These are phyloP conservation scores for Eucalyptus curtisii DNA, from an alignment of 345 rosid genomes.

Conservation along the genomic window DNA sequence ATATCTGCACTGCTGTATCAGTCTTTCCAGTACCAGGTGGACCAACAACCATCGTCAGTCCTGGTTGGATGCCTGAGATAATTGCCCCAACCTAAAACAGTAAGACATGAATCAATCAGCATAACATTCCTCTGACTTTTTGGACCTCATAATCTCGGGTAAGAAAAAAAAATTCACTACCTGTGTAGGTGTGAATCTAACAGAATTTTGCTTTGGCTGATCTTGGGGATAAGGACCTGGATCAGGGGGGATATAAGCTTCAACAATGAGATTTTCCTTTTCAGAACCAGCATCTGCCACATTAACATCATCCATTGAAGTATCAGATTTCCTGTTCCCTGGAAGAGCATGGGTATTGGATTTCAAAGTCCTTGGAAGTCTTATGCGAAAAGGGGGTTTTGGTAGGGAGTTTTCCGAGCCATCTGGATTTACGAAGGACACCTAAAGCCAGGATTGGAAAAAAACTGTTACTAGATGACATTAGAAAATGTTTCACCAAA, in stretches of 20 bases:
- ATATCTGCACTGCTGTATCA: slow-evolving; percentile 96
- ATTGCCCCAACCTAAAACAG: slow-evolving; percentile 77
- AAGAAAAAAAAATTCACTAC: slow-evolving; percentile 8
- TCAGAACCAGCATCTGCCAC: slow-evolving; percentile 33
- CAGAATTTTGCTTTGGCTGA: slow-evolving; percentile 94
- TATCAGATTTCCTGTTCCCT: slow-evolving; percentile 53
- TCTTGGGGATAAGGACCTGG: slow-evolving; percentile 99
- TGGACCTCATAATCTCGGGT: not conserved
- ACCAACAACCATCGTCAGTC: slow-evolving; percentile 97
- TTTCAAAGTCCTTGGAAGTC: slow-evolving; percentile 63
- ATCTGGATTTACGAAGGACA: slow-evolving; percentile 53
- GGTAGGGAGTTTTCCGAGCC: slow-evolving; percentile 58
- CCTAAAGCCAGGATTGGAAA: slow-evolving; percentile 26
- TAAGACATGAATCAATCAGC: not conserved
- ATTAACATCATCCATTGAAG: slow-evolving; percentile 28
- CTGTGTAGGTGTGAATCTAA: slow-evolving; percentile 93
- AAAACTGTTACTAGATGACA: not conserved
- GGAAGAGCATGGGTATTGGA: slow-evolving; percentile 59
- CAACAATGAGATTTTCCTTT: slow-evolving; percentile 73
- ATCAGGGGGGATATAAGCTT: slow-evolving; percentile 86
- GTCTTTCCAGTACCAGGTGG: slow-evolving; percentile 99
- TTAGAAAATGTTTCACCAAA: not conserved
- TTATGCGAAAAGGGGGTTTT: slow-evolving; percentile 73
- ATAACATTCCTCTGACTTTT: not conserved
- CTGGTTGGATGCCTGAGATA: slow-evolving; percentile 96